phyloP scores from a whole-genome alignment of 2,329 filamentous ascomycete genomes.

The Pseudogymnoascus sp. region DNA sequence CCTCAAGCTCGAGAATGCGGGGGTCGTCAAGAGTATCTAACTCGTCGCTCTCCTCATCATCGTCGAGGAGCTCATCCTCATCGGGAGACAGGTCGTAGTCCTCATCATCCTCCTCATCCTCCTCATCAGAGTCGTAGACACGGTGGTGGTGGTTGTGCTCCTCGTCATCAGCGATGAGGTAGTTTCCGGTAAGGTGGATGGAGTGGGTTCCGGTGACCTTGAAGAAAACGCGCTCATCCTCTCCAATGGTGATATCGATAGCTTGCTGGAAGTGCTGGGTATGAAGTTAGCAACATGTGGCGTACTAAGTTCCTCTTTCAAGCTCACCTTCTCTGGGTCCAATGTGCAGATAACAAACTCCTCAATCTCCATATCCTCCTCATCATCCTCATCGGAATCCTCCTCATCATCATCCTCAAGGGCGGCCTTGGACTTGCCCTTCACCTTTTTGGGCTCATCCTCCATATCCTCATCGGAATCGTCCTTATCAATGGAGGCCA shows the following conservation, averaged over 20 bases:
- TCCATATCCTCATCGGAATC: constrained; percentile 67
- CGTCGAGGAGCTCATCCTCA: constrained; percentile 62
- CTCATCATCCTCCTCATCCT: constrained; percentile 56
- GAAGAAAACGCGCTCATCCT: constrained; percentile 89
- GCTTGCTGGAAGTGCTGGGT: constrained; percentile 85
- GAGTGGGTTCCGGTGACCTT: constrained; percentile 83
- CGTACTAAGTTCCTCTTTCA: constrained; percentile 7
- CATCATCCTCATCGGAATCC: constrained; percentile 52
- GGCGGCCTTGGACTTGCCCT: constrained; percentile 49
- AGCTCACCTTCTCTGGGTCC: constrained; percentile 77
- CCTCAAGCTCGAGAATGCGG: constrained; percentile 76
- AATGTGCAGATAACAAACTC: constrained; percentile 95
- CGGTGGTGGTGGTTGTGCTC: constrained; percentile 50
- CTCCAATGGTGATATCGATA: constrained; percentile 83
- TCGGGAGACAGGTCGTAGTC: constrained; percentile 79
- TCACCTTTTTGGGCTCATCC: constrained; percentile 53
- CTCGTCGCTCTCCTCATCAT: constrained; percentile 63
- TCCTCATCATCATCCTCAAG: constrained; percentile 47
- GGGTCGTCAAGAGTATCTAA: constrained; percentile 72
- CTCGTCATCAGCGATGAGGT: constrained; percentile 62
- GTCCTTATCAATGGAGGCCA: constrained; percentile 54
- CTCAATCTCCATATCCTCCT: constrained; percentile 63
- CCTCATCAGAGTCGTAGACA: constrained; percentile 53
- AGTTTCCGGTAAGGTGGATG: constrained; percentile 93
- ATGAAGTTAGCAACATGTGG: constrained; percentile 19